Percentiles rank a stretch among this genome's conserved stretches.
Conservation (phyloP, 176 grass and related monocot genomes). For the Puccinellia tenuiflora region DNA sequence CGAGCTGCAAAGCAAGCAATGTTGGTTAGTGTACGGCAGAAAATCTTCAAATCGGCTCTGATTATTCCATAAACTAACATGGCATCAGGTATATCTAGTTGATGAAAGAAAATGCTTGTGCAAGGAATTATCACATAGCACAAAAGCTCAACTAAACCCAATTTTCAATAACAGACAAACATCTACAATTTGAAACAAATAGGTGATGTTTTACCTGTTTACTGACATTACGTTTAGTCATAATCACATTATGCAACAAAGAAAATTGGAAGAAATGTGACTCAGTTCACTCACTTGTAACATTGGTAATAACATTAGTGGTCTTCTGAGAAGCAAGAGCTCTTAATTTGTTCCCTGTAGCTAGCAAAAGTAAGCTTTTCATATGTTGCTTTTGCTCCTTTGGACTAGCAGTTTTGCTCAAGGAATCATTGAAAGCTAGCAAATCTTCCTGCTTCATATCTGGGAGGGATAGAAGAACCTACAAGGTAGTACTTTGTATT, state of each 20-base stretch:
- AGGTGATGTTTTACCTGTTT: background rate
- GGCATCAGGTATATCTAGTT: background rate
- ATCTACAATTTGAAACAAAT: background rate
- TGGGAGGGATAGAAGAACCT: constrained; percentile 81
- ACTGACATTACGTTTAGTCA: background rate
- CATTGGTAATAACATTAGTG: constrained; percentile 91
- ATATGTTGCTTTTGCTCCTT: constrained; percentile 92
- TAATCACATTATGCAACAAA: background rate
- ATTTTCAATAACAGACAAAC: background rate
- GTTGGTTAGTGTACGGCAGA: background rate
- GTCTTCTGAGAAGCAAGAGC: constrained; percentile 80
- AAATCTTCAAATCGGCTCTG: background rate
- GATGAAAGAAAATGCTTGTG: background rate
- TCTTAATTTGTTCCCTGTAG: constrained; percentile 89
- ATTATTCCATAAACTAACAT: background rate
- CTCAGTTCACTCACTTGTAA: constrained; percentile 59
- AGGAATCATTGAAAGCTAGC: constrained; percentile 74
- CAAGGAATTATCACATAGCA: background rate
- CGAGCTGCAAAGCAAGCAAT: constrained; percentile 46
- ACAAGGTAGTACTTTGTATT: constrained; percentile 19
- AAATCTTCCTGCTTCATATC: constrained; percentile 75
- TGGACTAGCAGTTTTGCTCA: constrained; percentile 82
- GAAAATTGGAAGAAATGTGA: background rate
- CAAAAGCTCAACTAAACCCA: background rate
- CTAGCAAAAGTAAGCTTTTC: constrained; percentile 83